Evolutionary conservation across 1,284 basidiomycete genomes (phyloP), one percentile per base, ranked within the genome.

Genomic region (Apiotrichum porosum): DNA sequence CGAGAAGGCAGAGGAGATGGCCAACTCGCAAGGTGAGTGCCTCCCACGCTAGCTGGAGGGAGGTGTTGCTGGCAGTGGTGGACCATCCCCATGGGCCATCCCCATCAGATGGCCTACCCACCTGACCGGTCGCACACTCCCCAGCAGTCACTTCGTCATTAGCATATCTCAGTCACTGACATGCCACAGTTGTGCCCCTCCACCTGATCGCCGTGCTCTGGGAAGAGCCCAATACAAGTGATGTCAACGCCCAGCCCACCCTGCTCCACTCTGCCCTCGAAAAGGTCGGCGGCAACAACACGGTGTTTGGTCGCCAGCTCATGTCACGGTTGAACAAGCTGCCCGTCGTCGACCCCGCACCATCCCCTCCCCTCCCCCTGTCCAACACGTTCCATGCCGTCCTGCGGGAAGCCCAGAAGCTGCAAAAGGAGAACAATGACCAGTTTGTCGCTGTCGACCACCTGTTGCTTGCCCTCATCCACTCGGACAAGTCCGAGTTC

Each of bases 381-480:
- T 82, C 84, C 33, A 73, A 80, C 5, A 76, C 80, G 6, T 69
- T 81, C 12, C 65, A 81, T 56, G 84, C 85, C 62, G 81, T 91
- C 37, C 72, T 95, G 22, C 81, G 83, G 18, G 86, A 88, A 57
- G 89, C 92, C 0, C 85, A 89, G 54, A 79, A 77, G 17, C 75
- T 88, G 9, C 86, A 88, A 65, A 90, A 90, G 72, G 86, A 83
- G 23, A 75, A 79, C 61, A 86, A 90, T 68, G 94, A 97, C 71
- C 83, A 86, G 6, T 97, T 86, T 72, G 86, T 97, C 52, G 92
- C 93, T 0, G 86, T 95, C 68, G 93, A 97, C 60, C 86, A 83
- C 64, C 72, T 89, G 24, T 66, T 88, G 24, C 75, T 86, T 37
- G 89, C 87, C 2, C 79, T 92, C 40, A 66, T 88, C 54, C 83